Conservation (phyloP, 2,329 filamentous ascomycete genomes). For the Colletotrichum lini region DNA sequence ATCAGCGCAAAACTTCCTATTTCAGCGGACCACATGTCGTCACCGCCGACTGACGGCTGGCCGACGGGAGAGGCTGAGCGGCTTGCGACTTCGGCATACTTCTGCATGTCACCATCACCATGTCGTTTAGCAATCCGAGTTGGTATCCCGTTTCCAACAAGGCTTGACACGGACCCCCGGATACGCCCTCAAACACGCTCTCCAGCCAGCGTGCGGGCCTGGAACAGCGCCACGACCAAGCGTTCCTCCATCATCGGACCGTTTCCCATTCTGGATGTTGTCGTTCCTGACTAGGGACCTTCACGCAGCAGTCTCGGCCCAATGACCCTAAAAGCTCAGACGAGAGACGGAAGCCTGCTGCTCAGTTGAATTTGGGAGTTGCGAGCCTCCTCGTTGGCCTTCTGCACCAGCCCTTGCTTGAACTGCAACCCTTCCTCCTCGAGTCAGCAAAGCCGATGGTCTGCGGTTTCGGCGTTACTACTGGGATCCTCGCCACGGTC, state of each 20-base stretch:
- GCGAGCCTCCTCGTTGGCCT: slow-evolving; percentile 23
- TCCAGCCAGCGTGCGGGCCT: slow-evolving; percentile 1
- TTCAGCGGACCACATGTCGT: slow-evolving; percentile 16
- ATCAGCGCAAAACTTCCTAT: slow-evolving; percentile 12
- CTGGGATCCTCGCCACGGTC: background rate
- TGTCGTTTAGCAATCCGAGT: background rate
- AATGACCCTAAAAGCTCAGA: slow-evolving; percentile 20
- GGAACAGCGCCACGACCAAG: slow-evolving; percentile 34
- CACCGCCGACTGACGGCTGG: slow-evolving; percentile 17
- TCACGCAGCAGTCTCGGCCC: slow-evolving; percentile 18
- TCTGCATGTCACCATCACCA: slow-evolving; percentile 1
- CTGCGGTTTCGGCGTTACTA: background rate
- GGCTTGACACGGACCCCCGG: slow-evolving; percentile 24
- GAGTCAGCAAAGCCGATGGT: background rate
- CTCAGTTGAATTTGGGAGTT: slow-evolving; percentile 6
- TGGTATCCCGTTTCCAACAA: background rate
- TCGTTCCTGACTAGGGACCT: slow-evolving; percentile 33
- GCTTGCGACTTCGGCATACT: background rate
- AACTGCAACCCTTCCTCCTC: background rate
- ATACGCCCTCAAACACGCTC: slow-evolving; percentile 23
- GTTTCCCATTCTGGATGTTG: slow-evolving; percentile 18
- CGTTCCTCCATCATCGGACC: slow-evolving; percentile 30
- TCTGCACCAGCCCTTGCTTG: background rate
- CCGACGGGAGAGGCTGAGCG: slow-evolving; percentile 9
- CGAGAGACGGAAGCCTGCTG: slow-evolving; percentile 8